Percentiles rank a stretch among this genome's conserved stretches.
phyloP scores from a whole-genome alignment of 345 rosid species.

The Populus nigra region DNA sequence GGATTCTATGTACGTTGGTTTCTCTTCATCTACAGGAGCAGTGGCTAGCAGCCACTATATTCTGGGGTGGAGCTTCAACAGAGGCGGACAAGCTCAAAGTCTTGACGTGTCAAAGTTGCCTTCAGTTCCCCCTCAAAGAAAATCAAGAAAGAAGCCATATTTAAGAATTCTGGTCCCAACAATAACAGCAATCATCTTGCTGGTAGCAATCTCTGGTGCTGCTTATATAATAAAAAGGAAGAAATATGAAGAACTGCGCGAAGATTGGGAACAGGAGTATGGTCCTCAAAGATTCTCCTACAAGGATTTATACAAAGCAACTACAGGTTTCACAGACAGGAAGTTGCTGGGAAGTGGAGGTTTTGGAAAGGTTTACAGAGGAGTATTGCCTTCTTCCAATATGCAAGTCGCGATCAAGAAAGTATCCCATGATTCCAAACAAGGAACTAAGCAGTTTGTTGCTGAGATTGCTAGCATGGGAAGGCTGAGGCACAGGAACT shows the following conservation, averaged over 20 bases:
- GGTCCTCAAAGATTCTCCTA: slow-evolving; percentile 17
- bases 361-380: slow-evolving; percentile 11
- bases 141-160: not conserved
- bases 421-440: not conserved
- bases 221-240: not conserved
- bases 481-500: slow-evolving; percentile 6
- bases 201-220: not conserved
- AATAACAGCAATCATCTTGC: not conserved
- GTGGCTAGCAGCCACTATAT: slow-evolving; percentile 16
- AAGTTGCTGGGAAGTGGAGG: not conserved
- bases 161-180: not conserved
- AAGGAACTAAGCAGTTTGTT: slow-evolving; percentile 3
- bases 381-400: not conserved
- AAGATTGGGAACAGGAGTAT: slow-evolving; percentile 8
- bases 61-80: slow-evolving; percentile 27
- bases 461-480: slow-evolving; percentile 13
- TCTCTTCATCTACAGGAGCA: slow-evolving; percentile 19
- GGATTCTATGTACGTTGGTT: slow-evolving; percentile 23
- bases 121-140: not conserved
- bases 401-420: not conserved
- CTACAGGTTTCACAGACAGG: not conserved
- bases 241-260: slow-evolving; percentile 1
- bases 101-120: slow-evolving; percentile 7
- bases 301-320: slow-evolving; percentile 12
- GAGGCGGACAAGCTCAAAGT: slow-evolving; percentile 1